phyloP scores from a whole-genome alignment of 768 basidiomycete species.

The Cystofilobasidium capitatum region DNA sequence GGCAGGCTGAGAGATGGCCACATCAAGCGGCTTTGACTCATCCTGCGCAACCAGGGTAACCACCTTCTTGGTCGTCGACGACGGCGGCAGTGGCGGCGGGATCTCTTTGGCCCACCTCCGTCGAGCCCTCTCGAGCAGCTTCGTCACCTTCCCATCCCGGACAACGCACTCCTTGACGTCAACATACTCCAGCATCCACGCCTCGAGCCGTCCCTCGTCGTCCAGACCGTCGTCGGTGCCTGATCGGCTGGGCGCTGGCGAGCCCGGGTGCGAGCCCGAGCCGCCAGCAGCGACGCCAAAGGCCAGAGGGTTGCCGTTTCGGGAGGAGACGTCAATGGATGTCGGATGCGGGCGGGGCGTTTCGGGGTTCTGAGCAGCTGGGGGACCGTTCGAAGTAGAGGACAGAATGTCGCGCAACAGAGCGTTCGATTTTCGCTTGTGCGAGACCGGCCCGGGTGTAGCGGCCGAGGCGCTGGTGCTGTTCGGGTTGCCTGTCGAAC shows the following conservation, averaged over 20 bases:
- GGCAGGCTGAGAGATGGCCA: too few species aligned
- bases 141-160: neutral
- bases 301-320: neutral
- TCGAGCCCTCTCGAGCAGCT: neutral
- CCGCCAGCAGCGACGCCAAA: neutral
- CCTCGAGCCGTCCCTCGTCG: constrained; percentile 21
- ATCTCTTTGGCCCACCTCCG: neutral
- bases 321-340: neutral
- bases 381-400: constrained; percentile 1
- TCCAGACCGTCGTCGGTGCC: constrained; percentile 13
- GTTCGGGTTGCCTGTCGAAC: neutral
- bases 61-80: neutral
- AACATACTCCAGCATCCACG: constrained; percentile 25
- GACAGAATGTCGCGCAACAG: constrained; percentile 23
- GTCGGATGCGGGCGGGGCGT: constrained; percentile 6
- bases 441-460: neutral
- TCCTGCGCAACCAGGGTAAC: neutral
- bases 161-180: constrained; percentile 20
- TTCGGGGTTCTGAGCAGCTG: neutral
- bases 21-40: neutral
- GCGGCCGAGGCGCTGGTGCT: constrained; percentile 1
- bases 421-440: constrained; percentile 9
- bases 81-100: neutral
- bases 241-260: neutral
- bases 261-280: neutral